A percentile compares a stretch with the other conserved stretches of the same genome.
These are phyloP conservation scores for Tolypocladium amazonense DNA, from an alignment of 2,329 filamentous ascomycete species.

Conservation along the genomic window DNA sequence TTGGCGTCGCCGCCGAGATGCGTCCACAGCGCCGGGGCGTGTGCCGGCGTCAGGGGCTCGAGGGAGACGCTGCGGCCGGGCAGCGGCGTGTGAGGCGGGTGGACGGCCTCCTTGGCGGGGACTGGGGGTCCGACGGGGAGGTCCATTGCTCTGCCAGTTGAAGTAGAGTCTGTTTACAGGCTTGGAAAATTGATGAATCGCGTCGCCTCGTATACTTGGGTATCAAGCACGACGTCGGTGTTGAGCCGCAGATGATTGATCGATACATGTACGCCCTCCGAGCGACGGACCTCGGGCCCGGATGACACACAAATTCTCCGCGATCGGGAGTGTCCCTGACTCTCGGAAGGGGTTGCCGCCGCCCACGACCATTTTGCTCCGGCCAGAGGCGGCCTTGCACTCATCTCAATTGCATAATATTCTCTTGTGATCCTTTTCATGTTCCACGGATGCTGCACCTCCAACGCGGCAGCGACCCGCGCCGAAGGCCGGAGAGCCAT, in stretches of 20 bases:
- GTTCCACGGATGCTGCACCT: too few species aligned
- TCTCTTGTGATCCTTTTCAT: too few species aligned
- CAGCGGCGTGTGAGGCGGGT: conserved; percentile 9
- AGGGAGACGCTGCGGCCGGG: conserved; percentile 20
- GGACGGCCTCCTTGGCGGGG: not conserved
- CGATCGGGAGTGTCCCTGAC: not conserved
- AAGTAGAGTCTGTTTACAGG: not conserved
- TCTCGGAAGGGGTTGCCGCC: not conserved
- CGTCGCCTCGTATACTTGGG: not conserved
- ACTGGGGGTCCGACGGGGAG: not conserved
- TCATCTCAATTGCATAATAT: too few species aligned
- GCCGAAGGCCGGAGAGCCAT: not conserved
- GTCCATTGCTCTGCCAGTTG: not conserved
- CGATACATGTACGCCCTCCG: not conserved
- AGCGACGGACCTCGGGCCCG: not conserved
- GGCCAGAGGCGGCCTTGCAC: not conserved
- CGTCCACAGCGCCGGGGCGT: conserved; percentile 17
- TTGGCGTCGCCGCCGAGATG: conserved; percentile 22
- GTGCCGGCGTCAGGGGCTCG: conserved; percentile 13
- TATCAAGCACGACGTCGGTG: not conserved
- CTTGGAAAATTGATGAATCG: not conserved
- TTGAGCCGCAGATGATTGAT: not conserved
- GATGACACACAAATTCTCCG: not conserved
- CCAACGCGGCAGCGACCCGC: too few species aligned
- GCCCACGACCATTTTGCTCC: not conserved